A percentile compares a stretch with the other conserved stretches of the same genome.
Conservation (phyloP, 225 moss, liverwort and hornwort species). For the Marchantia polymorpha region DNA sequence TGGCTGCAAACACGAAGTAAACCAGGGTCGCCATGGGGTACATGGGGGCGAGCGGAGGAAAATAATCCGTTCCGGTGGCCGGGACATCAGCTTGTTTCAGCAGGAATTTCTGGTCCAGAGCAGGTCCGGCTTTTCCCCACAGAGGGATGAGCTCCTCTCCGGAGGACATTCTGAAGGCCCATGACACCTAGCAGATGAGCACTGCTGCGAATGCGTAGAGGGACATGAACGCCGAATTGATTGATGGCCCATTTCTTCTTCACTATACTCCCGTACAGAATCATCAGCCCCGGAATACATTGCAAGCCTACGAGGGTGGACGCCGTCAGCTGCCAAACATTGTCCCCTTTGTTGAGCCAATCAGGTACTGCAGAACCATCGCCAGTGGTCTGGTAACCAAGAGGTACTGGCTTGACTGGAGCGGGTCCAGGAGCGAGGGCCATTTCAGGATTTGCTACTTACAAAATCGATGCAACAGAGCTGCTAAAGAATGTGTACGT, state of each 20-base stretch:
- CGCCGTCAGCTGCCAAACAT: no score
- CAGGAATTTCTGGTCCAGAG: conserved; percentile 28
- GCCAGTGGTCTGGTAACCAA: neutral
- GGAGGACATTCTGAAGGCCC: conserved; percentile 42
- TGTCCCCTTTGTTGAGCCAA: no score
- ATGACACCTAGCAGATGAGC: conserved; percentile 27
- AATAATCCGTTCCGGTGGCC: conserved; percentile 7
- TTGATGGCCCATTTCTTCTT: no score
- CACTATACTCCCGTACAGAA: no score
- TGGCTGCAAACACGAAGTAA: conserved; percentile 40
- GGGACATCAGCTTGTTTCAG: conserved; percentile 31
- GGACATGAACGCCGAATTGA: no score
- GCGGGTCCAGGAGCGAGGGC: no score
- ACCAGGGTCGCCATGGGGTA: conserved; percentile 41
- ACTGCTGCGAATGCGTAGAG: conserved; percentile 43
- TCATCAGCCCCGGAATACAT: no score
- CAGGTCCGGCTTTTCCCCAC: conserved; percentile 41
- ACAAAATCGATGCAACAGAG: no score
- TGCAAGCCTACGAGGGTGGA: no score
- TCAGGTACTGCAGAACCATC: neutral
- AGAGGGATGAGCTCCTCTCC: conserved; percentile 31
- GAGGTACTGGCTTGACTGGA: neutral
- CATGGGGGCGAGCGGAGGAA: neutral
- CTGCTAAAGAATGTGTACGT: no score
- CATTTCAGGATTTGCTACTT: no score